These are phyloP conservation scores for Phytophthora cryptogea DNA, from an alignment of 352 stramenopile genomes.

Conservation along the genomic window DNA sequence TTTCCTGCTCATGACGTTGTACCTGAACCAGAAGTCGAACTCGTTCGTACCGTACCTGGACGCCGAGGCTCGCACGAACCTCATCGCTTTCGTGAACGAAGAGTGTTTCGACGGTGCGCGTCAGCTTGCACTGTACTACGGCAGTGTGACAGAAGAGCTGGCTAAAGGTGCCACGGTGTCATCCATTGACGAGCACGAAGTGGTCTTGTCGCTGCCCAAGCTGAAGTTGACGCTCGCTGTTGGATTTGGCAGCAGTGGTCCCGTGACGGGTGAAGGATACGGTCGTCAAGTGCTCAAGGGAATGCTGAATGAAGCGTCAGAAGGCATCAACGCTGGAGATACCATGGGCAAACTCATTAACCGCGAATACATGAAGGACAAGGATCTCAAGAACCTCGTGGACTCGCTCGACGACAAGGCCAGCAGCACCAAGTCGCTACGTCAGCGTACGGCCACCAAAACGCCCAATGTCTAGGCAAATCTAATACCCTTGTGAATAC, in stretches of 20 bases:
- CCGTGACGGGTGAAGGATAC: constrained; percentile 76
- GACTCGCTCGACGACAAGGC: constrained; percentile 40
- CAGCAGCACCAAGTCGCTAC: constrained; percentile 39
- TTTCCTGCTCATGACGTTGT: constrained; percentile 82
- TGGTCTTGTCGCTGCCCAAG: constrained; percentile 76
- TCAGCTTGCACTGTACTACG: constrained; percentile 82
- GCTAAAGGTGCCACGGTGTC: constrained; percentile 58
- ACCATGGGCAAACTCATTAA: constrained; percentile 83
- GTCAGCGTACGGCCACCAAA: constrained; percentile 48
- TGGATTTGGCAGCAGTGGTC: constrained; percentile 78
- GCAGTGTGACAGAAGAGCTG: constrained; percentile 79
- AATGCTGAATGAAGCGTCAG: constrained; percentile 70
- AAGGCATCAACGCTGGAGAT: constrained; percentile 60
- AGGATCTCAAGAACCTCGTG: constrained; percentile 48
- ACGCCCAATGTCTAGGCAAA: constrained; percentile 25
- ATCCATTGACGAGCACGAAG: constrained; percentile 84
- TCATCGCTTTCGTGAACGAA: constrained; percentile 78
- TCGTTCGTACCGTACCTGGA: constrained; percentile 81
- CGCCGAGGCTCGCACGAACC: constrained; percentile 65
- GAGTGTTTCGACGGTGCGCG: constrained; percentile 77
- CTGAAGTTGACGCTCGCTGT: constrained; percentile 85
- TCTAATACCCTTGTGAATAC: constrained; percentile 30
- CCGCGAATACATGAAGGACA: constrained; percentile 68
- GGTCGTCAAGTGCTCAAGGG: constrained; percentile 63
- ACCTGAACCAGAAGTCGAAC: constrained; percentile 65